These are phyloP conservation scores for Boletus pseudo-olivaceus DNA, from an alignment of 768 basidiomycete species.

Conservation along the genomic window DNA sequence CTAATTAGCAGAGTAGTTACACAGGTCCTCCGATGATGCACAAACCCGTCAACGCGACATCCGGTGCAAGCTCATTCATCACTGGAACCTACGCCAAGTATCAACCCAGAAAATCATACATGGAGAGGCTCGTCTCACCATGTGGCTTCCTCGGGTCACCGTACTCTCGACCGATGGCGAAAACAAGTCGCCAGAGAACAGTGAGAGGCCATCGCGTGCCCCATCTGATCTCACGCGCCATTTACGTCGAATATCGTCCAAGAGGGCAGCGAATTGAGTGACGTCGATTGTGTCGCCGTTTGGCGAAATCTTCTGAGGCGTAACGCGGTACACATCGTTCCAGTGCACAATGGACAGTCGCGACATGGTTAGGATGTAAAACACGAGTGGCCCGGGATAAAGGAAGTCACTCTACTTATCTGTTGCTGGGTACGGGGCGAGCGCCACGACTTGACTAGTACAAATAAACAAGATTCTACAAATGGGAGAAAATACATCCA, in stretches of 20 bases:
- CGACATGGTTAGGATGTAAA: slow-evolving; percentile 29
- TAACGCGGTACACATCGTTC: slow-evolving; percentile 83
- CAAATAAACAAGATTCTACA: not conserved
- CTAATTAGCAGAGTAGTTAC: slow-evolving; percentile 4
- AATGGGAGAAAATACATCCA: not conserved
- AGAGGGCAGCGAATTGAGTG: slow-evolving; percentile 74
- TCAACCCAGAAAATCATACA: not conserved
- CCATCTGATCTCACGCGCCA: slow-evolving; percentile 53
- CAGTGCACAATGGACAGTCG: slow-evolving; percentile 57
- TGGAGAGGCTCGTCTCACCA: slow-evolving; percentile 48
- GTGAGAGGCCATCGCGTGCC: slow-evolving; percentile 63
- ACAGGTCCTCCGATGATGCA: not conserved
- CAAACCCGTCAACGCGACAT: slow-evolving; percentile 77
- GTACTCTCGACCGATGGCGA: slow-evolving; percentile 84
- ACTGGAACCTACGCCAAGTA: slow-evolving; percentile 65
- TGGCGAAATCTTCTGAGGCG: slow-evolving; percentile 61
- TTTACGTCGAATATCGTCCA: slow-evolving; percentile 56
- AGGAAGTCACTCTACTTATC: slow-evolving; percentile 2
- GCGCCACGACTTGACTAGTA: not conserved
- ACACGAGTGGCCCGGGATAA: not conserved
- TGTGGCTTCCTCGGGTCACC: slow-evolving; percentile 86
- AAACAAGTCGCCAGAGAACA: slow-evolving; percentile 91
- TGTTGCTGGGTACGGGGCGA: not conserved
- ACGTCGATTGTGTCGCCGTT: slow-evolving; percentile 74
- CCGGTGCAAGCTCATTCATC: slow-evolving; percentile 75